A percentile compares a stretch with the other conserved stretches of the same genome.
These are phyloP conservation scores for Phragmites australis DNA, from an alignment of 176 grass and related monocot species.

Conservation along the genomic window DNA sequence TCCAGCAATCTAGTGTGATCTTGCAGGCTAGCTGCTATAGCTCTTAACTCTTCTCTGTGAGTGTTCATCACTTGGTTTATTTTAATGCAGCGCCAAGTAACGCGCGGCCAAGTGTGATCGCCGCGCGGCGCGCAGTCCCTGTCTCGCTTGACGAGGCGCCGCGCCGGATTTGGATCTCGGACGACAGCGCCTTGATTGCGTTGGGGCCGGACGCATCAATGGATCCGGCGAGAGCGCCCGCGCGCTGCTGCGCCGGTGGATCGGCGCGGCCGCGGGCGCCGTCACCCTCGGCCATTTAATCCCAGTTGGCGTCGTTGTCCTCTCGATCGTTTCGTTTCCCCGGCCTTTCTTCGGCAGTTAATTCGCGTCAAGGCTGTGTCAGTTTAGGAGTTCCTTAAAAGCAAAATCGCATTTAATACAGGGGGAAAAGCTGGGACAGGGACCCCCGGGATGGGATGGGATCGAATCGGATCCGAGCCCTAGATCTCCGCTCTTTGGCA, in stretches of 20 bases:
- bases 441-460: neutral
- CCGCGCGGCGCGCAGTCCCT: too few species aligned
- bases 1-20: constrained; percentile 14
- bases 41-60: neutral
- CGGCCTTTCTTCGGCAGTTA: neutral
- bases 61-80: neutral
- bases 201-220: neutral
- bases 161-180: neutral
- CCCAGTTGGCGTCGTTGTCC: constrained; percentile 1
- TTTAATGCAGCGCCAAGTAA: neutral
- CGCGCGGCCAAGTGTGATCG: neutral
- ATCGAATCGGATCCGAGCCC: neutral
- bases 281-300: constrained; percentile 14
- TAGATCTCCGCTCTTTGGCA: constrained; percentile 4
- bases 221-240: neutral
- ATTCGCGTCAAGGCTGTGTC: neutral
- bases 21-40: constrained; percentile 7
- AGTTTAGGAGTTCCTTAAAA: constrained; percentile 43
- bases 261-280: neutral
- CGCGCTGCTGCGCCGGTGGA: neutral
- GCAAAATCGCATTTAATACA: constrained; percentile 42
- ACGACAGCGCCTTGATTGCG: too few species aligned
- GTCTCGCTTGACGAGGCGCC: too few species aligned
- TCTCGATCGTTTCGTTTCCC: neutral
- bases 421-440: neutral